Evolutionary conservation across 306 rosid genomes (phyloP).

Genomic region (Potentilla sterilis): DNA sequence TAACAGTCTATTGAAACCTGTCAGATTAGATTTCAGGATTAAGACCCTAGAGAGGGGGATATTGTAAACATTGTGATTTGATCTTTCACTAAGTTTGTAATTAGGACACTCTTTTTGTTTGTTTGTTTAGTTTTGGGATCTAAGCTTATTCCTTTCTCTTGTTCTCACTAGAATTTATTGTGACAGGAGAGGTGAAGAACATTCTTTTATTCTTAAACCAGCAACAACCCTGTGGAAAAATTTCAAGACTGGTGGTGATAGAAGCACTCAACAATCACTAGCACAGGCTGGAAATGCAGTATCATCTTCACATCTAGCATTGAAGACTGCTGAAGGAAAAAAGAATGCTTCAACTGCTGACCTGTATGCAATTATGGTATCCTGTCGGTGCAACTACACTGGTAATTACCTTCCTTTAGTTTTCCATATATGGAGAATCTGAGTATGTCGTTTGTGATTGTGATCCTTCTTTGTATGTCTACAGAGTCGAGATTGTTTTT

Average conservation of each 20-base stretch:
- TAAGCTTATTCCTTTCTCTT: background rate
- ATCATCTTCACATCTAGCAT: constrained; percentile 40
- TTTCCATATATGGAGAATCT: constrained; percentile 1
- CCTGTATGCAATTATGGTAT: constrained; percentile 84
- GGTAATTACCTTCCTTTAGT: constrained; percentile 39
- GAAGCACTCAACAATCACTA: constrained; percentile 49
- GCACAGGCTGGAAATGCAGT: constrained; percentile 40
- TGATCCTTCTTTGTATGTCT: constrained; percentile 17
- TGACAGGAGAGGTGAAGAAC: constrained; percentile 93
- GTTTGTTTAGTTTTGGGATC: constrained; percentile 10
- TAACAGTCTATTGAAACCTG: background rate
- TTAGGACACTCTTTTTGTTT: background rate
- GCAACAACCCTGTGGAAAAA: constrained; percentile 59
- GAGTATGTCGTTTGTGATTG: background rate
- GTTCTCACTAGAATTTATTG: constrained; percentile 26
- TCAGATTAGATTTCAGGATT: background rate
- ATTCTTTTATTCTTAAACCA: constrained; percentile 89
- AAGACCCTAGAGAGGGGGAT: background rate
- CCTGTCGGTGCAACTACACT: constrained; percentile 89
- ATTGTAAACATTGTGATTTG: background rate
- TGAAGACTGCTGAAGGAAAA: constrained; percentile 49
- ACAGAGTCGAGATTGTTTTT: constrained; percentile 82
- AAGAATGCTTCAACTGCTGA: constrained; percentile 38
- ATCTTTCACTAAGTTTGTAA: background rate
- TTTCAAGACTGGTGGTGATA: constrained; percentile 49